A percentile compares a stretch with the other conserved stretches of the same genome.
phyloP scores from a whole-genome alignment of 2,329 filamentous ascomycete species.

The Kalaharituber pfeilii region DNA sequence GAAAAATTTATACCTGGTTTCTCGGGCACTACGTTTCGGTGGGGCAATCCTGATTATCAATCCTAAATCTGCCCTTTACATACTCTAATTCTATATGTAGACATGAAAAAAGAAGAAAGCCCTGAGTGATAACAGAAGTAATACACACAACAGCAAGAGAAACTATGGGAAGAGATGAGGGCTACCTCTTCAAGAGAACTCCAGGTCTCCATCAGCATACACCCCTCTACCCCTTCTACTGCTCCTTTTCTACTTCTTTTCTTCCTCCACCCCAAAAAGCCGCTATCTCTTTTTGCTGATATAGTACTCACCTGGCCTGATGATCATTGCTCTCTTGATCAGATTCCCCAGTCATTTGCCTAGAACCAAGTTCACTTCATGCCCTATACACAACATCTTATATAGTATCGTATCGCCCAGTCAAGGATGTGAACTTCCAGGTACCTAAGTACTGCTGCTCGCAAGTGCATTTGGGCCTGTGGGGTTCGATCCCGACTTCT shows the following conservation, averaged over 20 bases:
- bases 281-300: no score
- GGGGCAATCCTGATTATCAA: not conserved
- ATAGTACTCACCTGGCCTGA: no score
- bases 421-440: not conserved
- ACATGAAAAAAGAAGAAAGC: not conserved
- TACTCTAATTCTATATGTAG: not conserved
- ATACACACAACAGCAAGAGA: not conserved
- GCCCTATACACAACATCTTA: not conserved
- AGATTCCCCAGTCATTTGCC: not conserved
- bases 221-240: no score
- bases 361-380: not conserved
- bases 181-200: no score
- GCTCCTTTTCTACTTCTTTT: no score
- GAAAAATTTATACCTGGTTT: not conserved
- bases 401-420: not conserved
- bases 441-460: not conserved
- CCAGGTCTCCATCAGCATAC: no score
- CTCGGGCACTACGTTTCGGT: not conserved
- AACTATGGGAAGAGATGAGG: no score
- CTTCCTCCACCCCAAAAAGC: no score
- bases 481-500: slow-evolving; percentile 8
- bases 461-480: not conserved
- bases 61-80: not conserved
- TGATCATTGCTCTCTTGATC: no score
- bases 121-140: not conserved